A percentile compares a stretch with the other conserved stretches of the same genome.
These are phyloP conservation scores for Globisporangium rhizosaccharum DNA, from an alignment of 352 stramenopile species.

Conservation along the genomic window DNA sequence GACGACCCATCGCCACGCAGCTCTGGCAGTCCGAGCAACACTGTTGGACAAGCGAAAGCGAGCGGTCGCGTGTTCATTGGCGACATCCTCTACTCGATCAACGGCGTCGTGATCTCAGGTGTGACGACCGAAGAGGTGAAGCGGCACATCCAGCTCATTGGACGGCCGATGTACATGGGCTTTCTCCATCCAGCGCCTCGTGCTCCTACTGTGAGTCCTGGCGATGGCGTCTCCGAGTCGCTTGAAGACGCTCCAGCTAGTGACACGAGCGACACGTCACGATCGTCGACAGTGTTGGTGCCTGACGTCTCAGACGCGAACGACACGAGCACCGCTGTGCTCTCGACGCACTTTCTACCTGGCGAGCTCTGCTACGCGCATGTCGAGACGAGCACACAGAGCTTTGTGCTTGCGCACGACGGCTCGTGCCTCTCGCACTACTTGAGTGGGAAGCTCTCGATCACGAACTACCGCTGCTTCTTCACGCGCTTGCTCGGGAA, in stretches of 20 bases:
- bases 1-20: background rate
- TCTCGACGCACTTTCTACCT: constrained; percentile 40
- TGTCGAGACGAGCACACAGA: constrained; percentile 64
- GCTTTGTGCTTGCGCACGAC: constrained; percentile 53
- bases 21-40: constrained; percentile 5
- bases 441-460: constrained; percentile 69
- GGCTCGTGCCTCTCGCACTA: constrained; percentile 67
- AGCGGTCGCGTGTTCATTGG: constrained; percentile 56
- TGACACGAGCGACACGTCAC: background rate
- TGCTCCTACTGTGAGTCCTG: constrained; percentile 14
- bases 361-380: constrained; percentile 79
- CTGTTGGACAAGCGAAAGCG: constrained; percentile 48
- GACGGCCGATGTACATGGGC: constrained; percentile 59
- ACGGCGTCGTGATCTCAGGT: constrained; percentile 62
- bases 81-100: constrained; percentile 77
- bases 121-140: constrained; percentile 80
- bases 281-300: too few relatives aligned
- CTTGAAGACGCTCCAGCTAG: background rate
- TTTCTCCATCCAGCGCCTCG: constrained; percentile 32
- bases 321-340: background rate
- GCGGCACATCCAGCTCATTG: constrained; percentile 64
- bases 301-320: background rate
- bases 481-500: constrained; percentile 52
- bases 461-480: constrained; percentile 82
- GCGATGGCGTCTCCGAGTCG: constrained; percentile 12